Conservation (phyloP, 2,329 filamentous ascomycete genomes). For the Neofusicoccum parvum region DNA sequence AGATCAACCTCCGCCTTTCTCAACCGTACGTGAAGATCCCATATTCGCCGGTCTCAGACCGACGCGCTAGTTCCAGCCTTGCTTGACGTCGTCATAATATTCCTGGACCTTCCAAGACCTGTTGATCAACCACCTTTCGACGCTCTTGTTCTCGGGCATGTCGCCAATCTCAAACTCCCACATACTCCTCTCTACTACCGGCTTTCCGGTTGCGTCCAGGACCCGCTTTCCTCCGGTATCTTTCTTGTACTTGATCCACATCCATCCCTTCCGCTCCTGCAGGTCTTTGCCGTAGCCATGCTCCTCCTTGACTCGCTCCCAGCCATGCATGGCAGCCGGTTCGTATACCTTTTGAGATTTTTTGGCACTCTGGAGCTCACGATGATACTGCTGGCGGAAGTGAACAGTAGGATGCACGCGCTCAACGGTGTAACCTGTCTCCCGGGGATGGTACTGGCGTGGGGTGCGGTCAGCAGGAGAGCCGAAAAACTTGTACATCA, state of each 20-base stretch:
- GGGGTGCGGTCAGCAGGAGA: not conserved
- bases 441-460: not conserved
- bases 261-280: not conserved
- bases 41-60: too few species aligned
- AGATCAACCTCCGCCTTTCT: too few species aligned
- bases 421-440: not conserved
- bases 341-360: not conserved
- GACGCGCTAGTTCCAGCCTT: not conserved
- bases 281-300: not conserved
- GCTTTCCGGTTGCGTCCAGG: not conserved
- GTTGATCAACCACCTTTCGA: slow-evolving; percentile 10
- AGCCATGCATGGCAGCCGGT: not conserved
- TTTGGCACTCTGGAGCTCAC: not conserved
- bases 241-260: slow-evolving; percentile 2
- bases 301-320: not conserved
- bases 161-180: slow-evolving; percentile 14
- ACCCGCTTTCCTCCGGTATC: not conserved
- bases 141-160: not conserved
- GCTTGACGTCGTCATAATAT: not conserved
- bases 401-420: not conserved
- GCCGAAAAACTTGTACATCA: not conserved
- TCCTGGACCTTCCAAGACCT: not conserved
- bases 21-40: too few species aligned
- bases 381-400: not conserved
- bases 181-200: not conserved